Base-by-base conservation (phyloP, 169 alveolate species). In the Eimeria acervulina region DNA sequence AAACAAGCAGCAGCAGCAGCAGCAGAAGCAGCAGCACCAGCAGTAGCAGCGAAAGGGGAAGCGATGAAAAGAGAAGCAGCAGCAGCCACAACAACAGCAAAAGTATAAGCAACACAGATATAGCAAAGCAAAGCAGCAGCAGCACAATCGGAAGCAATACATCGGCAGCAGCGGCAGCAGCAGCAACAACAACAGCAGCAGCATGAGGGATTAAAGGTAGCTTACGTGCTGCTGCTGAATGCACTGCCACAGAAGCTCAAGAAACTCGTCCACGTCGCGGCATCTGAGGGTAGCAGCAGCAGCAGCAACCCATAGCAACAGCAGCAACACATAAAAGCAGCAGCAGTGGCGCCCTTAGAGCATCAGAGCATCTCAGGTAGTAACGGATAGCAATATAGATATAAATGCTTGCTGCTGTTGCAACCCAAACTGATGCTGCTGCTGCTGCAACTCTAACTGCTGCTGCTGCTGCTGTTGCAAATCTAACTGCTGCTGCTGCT, bases 181-280 rank as follows among this genome's bases (percentile, higher is more conserved):
- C 63, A 38, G 66, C 89, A 44, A 59, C 85, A 74, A 36, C 0
- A 7, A 26, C 2, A 0, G 15, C 59, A 51, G 15, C 59, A 51
- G 59, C 59, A 51, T 51, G 59, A 10, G 59, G 59, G 15, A 17
- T 51, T 51, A 0, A 17, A 51, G 59, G n/a, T n/a, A 51, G 26
- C 89, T 17, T 38, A 78, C 89, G 44, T 78, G 89, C 26, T 78
- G 89, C 89, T 78, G 89, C 89, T 78, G 66, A 38, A 78, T 78
- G 61, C 89, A 78, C 89, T 78, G 89, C 89, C 89, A 78, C 66
- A 78, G 10, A 13, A 78, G 44, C n/a, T n/a, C 89, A 26, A 78
- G 89, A 42, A 78, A 78, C 33, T 78, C 89, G 23, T 78, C 89
- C 15, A 78, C 89, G 66, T 78, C 89, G 36, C 89, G 89, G 33